These are phyloP conservation scores for Dalbergia oliveri DNA, from an alignment of 306 rosid species.

Conservation along the genomic window DNA sequence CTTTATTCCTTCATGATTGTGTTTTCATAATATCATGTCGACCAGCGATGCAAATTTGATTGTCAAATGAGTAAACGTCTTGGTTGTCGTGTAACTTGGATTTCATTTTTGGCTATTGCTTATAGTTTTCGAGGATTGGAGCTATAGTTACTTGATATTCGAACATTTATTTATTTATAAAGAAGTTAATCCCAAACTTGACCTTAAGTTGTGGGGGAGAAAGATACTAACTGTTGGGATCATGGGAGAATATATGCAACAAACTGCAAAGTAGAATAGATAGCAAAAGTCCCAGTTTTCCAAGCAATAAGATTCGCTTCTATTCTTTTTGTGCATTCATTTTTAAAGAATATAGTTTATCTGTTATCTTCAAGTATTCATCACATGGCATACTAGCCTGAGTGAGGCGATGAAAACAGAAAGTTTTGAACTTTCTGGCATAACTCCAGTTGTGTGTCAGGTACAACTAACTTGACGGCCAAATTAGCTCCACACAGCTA, in stretches of 20 bases:
- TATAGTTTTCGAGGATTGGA: conserved; percentile 6
- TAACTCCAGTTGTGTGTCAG: conserved; percentile 12
- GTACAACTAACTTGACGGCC: conserved; percentile 52
- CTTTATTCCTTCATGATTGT: conserved; percentile 31
- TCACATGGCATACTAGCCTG: background rate
- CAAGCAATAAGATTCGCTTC: conserved; percentile 18
- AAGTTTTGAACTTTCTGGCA: background rate
- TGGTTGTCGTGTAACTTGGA: background rate
- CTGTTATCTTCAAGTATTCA: background rate
- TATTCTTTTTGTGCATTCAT: conserved; percentile 8
- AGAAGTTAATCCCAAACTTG: conserved; percentile 21
- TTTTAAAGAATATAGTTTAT: background rate
- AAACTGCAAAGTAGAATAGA: no score
- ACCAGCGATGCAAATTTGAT: conserved; percentile 17
- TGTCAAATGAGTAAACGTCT: conserved; percentile 19
- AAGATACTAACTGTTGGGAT: conserved; percentile 35
- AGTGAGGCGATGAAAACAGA: conserved; percentile 23
- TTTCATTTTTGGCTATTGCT: no score
- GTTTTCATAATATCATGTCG: conserved; percentile 6
- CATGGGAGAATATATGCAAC: conserved; percentile 55
- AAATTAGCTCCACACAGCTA: conserved; percentile 43
- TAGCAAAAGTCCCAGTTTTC: no score
- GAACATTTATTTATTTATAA: background rate
- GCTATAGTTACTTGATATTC: background rate
- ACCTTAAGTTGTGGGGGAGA: conserved; percentile 38